A percentile compares a stretch with the other conserved stretches of the same genome.
phyloP scores from a whole-genome alignment of 768 basidiomycete species.

The Tricholoma terreum region DNA sequence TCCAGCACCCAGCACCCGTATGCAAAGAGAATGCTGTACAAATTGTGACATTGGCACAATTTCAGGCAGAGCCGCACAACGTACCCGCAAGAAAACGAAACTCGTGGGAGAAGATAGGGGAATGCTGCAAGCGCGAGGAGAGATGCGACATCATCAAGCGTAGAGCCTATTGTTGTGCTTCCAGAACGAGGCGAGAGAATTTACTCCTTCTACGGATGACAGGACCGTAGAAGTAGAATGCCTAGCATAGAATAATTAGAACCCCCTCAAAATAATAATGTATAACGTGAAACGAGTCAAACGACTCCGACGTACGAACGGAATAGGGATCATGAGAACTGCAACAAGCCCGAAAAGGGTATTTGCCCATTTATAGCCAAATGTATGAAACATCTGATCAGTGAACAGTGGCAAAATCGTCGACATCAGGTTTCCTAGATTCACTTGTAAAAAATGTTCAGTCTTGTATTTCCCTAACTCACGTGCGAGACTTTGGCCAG shows the following conservation, averaged over 20 bases:
- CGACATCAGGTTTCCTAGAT: slow-evolving; percentile 46
- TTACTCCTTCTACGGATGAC: slow-evolving; percentile 37
- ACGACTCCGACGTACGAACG: slow-evolving; percentile 40
- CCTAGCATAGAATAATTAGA: slow-evolving; percentile 18
- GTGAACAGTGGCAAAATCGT: slow-evolving; percentile 64
- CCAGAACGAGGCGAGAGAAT: slow-evolving; percentile 35
- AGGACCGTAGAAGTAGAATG: slow-evolving; percentile 42
- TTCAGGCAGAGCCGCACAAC: too few relatives aligned
- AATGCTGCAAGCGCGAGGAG: too few relatives aligned
- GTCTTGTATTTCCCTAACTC: slow-evolving; percentile 15
- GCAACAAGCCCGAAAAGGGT: slow-evolving; percentile 55
- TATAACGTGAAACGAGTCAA: neutral
- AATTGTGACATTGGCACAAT: too few relatives aligned
- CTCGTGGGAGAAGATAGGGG: too few relatives aligned
- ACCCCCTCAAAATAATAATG: too few relatives aligned
- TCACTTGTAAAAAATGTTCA: neutral
- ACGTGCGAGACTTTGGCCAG: slow-evolving; percentile 63
- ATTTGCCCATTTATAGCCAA: slow-evolving; percentile 61
- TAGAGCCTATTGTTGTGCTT: slow-evolving; percentile 7
- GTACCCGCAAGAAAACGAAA: too few relatives aligned
- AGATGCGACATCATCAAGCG: neutral
- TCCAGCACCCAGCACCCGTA: too few relatives aligned
- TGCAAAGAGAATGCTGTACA: too few relatives aligned
- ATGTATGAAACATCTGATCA: slow-evolving; percentile 49
- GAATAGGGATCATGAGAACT: slow-evolving; percentile 54